A percentile compares a stretch with the other conserved stretches of the same genome.
phyloP scores from a whole-genome alignment of 208 protist species.

The Tritrichomonas foetus region DNA sequence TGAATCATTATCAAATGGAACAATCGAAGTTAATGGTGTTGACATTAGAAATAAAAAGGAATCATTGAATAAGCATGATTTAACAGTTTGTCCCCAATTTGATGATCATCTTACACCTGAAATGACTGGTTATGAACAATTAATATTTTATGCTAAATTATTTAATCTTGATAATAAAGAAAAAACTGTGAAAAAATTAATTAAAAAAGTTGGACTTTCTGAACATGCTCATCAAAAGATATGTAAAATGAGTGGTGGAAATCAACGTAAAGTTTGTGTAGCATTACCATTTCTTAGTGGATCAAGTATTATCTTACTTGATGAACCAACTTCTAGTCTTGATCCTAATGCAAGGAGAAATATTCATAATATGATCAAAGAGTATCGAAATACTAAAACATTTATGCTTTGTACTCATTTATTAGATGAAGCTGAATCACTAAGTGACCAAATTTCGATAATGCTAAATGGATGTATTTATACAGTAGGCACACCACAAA shows the following conservation, averaged over 20 bases:
- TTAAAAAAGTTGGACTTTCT: background rate
- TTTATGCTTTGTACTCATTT: background rate
- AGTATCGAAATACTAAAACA: background rate
- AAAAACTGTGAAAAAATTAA: background rate
- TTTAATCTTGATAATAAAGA: background rate
- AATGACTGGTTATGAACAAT: background rate
- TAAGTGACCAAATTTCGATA: background rate
- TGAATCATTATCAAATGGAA: slow-evolving; percentile 1
- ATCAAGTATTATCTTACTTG: background rate
- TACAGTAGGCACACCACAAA: background rate
- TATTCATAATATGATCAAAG: background rate
- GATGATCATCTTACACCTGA: background rate
- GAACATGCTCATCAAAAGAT: background rate
- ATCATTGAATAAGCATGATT: too few species aligned
- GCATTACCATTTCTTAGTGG: background rate
- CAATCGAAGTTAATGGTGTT: background rate
- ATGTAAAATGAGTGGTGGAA: background rate
- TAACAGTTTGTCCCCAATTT: slow-evolving; percentile 14
- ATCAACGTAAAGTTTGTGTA: background rate
- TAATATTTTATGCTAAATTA: background rate
- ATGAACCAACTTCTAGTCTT: slow-evolving; percentile 21
- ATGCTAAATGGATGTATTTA: slow-evolving; percentile 25
- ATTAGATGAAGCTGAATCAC: background rate
- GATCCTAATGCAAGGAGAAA: background rate
- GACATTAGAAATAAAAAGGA: background rate